These are phyloP conservation scores for Prunus davidiana DNA, from an alignment of 306 rosid species.

Conservation along the genomic window DNA sequence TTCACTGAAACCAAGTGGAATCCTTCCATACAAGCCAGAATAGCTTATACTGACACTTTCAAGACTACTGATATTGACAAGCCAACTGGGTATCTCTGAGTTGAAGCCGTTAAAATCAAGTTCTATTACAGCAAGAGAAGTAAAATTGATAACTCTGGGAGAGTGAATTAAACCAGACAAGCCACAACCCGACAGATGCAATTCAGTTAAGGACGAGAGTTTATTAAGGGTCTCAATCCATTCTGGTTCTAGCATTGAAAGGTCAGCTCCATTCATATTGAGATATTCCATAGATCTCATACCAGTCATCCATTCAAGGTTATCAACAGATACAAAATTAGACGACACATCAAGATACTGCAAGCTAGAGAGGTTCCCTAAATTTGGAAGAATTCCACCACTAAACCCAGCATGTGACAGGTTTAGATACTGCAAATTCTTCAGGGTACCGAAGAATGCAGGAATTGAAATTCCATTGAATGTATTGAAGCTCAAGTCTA, in stretches of 20 bases:
- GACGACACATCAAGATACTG: slow-evolving; percentile 28
- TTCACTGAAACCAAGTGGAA: slow-evolving; percentile 40
- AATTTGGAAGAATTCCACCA: slow-evolving; percentile 26
- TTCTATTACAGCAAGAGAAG: slow-evolving; percentile 39
- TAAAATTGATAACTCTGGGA: slow-evolving; percentile 22
- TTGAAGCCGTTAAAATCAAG: slow-evolving; percentile 18
- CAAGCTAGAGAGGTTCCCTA: slow-evolving; percentile 39
- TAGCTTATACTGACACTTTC: slow-evolving; percentile 8
- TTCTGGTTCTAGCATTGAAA: slow-evolving; percentile 30
- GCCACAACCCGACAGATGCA: slow-evolving; percentile 24
- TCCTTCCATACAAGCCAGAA: slow-evolving; percentile 32
- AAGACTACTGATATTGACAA: slow-evolving; percentile 36
- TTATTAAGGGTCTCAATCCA: slow-evolving; percentile 28
- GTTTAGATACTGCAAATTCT: slow-evolving; percentile 41
- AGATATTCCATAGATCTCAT: slow-evolving; percentile 39
- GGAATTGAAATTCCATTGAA: slow-evolving; percentile 32
- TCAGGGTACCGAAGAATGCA: slow-evolving; percentile 30
- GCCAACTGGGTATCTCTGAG: slow-evolving; percentile 44
- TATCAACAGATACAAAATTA: slow-evolving; percentile 4
- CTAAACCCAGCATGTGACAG: slow-evolving; percentile 39
- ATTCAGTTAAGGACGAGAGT: slow-evolving; percentile 28
- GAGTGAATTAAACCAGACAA: slow-evolving; percentile 27
- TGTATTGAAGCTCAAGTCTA: slow-evolving; percentile 47
- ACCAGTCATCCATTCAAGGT: slow-evolving; percentile 33
- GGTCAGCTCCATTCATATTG: slow-evolving; percentile 29